Conservation (phyloP, 805 yeast species). For the Lipomyces starkeyi region DNA sequence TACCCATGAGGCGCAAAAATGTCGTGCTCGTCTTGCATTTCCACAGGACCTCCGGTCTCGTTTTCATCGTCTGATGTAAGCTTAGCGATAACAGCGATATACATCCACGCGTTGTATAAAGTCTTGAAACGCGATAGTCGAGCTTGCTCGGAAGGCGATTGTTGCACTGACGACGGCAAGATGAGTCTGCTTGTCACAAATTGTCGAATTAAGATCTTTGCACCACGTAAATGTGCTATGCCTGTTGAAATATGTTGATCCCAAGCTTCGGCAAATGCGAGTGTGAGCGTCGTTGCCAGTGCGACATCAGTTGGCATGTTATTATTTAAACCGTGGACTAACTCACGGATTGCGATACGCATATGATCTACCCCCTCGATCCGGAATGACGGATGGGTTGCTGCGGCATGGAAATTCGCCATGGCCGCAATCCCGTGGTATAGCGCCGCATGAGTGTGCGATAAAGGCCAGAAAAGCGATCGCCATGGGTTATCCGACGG, state of each 20-base stretch:
- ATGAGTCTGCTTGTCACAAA: slow-evolving; percentile 29
- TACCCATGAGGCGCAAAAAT: slow-evolving; percentile 9
- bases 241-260: slow-evolving; percentile 70
- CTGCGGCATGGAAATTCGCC: slow-evolving; percentile 65
- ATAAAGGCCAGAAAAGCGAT: slow-evolving; percentile 60
- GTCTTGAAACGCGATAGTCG: slow-evolving; percentile 51
- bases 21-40: slow-evolving; percentile 31
- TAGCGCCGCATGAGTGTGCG: slow-evolving; percentile 60
- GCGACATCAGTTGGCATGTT: slow-evolving; percentile 65
- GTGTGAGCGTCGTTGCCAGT: slow-evolving; percentile 64
- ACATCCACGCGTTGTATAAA: slow-evolving; percentile 68
- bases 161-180: slow-evolving; percentile 14
- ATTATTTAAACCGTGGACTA: slow-evolving; percentile 60
- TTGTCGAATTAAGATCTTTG: slow-evolving; percentile 58
- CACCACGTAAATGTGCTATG: slow-evolving; percentile 71
- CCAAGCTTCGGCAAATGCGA: slow-evolving; percentile 74
- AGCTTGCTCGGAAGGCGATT: slow-evolving; percentile 24
- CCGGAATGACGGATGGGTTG: slow-evolving; percentile 50
- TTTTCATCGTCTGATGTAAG: slow-evolving; percentile 61
- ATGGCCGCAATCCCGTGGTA: slow-evolving; percentile 69
- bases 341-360: slow-evolving; percentile 63
- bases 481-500: slow-evolving; percentile 76
- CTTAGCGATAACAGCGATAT: slow-evolving; percentile 69
- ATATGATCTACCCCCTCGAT: slow-evolving; percentile 61
- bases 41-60: slow-evolving; percentile 34